Evolutionary conservation across 352 stramenopile species (phyloP), one percentile per base, ranked within the genome.

Genomic region (Poterioochromonas sp.): DNA sequence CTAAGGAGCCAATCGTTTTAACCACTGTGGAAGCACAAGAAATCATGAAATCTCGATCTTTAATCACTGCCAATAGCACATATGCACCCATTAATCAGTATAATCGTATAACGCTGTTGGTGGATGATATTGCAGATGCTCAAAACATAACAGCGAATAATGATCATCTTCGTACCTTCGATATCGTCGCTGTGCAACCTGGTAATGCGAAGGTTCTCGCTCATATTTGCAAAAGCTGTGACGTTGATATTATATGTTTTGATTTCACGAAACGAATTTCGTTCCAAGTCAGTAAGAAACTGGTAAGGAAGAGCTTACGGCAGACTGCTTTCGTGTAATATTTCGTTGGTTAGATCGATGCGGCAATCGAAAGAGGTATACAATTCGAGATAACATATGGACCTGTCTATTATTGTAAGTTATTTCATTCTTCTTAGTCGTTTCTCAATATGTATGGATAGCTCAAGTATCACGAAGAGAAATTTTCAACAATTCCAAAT

Each of bases 111-210:
- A 68, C 58, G 29, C 5, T 68, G 26, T 39, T 68, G 5, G 58
- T 68, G 5, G 58, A 68, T 26, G 58, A 68, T 20, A 11, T 68
- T 15, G 58, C 58, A 68, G 58, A 68, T 39, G 58, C 58, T 35
- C 58, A 68, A 26, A 68, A 26, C 34, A 5, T 68, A 11, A 15
- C 12, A 18, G 11, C 26, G 5, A 18, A 5, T 26, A 68, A 68
- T 37, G 58, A 68, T 35, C 5, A 40, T 68, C 15, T 68, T 8
- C 5, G 34, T 32, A 11, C 58, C 5, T 68, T 68, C 29, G 58
- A 68, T 37, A 68, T 68, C 34, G 26, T 68, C 26, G 26, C 58
- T 40, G 58, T 26, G 34, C 12, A 11, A 15, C 58, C 58, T 37
- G 58, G 5, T n/a, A 68, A 15, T 35, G 15, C 58, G 15, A 68